Conservation (phyloP, 441 rosid genomes). For the Bocquillonia castaneifolia region DNA sequence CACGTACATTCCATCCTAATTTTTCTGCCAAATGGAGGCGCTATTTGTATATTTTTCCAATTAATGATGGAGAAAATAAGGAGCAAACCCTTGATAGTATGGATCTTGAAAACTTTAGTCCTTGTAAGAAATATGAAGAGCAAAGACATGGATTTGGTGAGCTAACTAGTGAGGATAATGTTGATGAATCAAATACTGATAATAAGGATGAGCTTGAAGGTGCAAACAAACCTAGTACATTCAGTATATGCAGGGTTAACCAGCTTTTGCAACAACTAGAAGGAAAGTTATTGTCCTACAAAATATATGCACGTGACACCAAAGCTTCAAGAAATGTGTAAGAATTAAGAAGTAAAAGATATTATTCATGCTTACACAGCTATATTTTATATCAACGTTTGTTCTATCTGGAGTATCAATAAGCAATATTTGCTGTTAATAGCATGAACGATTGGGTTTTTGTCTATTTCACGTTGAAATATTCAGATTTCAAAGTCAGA, state of each 20-base stretch:
- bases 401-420: not conserved
- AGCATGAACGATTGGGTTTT: not conserved
- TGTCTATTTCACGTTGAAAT: not conserved
- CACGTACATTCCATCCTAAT: constrained; percentile 90
- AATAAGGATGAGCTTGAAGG: constrained; percentile 37
- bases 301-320: constrained; percentile 89
- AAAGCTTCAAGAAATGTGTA: constrained; percentile 91
- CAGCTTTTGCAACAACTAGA: constrained; percentile 68
- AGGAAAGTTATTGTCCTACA: constrained; percentile 81
- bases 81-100: constrained; percentile 33
- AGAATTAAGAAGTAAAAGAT: constrained; percentile 26
- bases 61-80: constrained; percentile 44
- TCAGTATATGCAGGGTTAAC: constrained; percentile 64
- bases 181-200: constrained; percentile 25
- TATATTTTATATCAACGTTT: not conserved
- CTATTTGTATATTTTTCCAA: constrained; percentile 82
- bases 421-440: not conserved
- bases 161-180: constrained; percentile 26
- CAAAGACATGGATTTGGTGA: constrained; percentile 32
- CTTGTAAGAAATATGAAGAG: constrained; percentile 22
- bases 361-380: constrained; percentile 2
- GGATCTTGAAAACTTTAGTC: constrained; percentile 26
- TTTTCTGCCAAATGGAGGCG: constrained; percentile 97
- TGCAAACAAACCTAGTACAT: constrained; percentile 42
- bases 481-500: not conserved